Evolutionary conservation across 164 flowering plant genomes (phyloP), one percentile per base, ranked within the genome.

Genomic region (Piper betle): DNA sequence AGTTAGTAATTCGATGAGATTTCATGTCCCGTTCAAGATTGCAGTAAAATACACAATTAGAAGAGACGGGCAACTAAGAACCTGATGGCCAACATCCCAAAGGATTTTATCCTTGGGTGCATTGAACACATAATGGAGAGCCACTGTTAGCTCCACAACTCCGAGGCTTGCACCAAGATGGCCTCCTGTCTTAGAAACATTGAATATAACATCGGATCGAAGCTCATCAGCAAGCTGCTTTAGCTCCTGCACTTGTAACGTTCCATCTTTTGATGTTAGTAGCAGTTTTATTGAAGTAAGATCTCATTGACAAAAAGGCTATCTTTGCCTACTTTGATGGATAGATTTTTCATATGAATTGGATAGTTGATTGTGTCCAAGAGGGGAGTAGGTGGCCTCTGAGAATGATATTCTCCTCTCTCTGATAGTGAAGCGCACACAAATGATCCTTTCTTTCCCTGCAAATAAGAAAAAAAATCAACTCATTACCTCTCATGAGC

Each of bases 11-110:
- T 39, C 41, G n/a, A 20, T 62, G 55, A 50, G 37, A 40, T 12
- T 37, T 39, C 38, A 2, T 43, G 50, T 43, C 12, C 50, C 12
- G 6, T 43, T 43, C 12, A 2, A 8, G 2, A 43, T 2, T 8
- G 3, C 50, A 43, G 50, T 8, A 43, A 7, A 6, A 7, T 7
- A 6, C 12, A 15, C 50, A 43, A 1, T 43, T 43, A 43, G 8
- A 43, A 43, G 50, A 2, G 50, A 43, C 12, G 50, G 53, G 53
- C 5, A 53, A 71, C 56, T 57, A 5, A 20, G 0, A 37, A 92
- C 98, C 96, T 90, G 98, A 74, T 93, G 98, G 52, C 98, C 98
- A 69, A 90, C 97, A 79, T 89, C 97, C 98, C 97, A 90, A 1
- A 90, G 70, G 39, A 87, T 82, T 75, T 60, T 80, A 63, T 93